Base-by-base conservation (phyloP, 768 basidiomycete genomes). In the Trichaptum fuscoviolaceum region DNA sequence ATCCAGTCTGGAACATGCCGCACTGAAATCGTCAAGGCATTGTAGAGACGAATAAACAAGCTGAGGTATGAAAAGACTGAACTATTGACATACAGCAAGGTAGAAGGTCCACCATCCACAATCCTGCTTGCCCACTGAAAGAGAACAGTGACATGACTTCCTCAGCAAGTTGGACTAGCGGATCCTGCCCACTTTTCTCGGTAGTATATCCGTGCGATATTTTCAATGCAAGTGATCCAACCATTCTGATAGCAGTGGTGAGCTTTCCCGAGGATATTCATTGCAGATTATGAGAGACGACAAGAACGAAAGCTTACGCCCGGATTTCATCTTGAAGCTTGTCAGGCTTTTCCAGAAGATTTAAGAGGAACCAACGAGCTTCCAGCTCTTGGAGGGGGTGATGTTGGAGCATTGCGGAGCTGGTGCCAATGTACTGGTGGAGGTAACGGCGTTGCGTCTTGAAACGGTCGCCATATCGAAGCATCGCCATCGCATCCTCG, bases 1-100 rank as follows among this genome's bases (percentile, higher is more conserved):
- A 71, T 62, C 70, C 70, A 71, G 5, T 30, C 64, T 7, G 70
- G 70, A 42, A 74, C 25, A 0, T 64, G 27, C 20, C 52, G 64
- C n/a, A 73, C 75, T 75, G 7, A 60, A 20, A 60, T 25, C 3
- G 10, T 61, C 12, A 17, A 34, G 18, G 15, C 12, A 17, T 15
- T 61, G 25, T 5, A 15, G 42, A 52, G 42, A 52, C 15, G 2
- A 12, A 52, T 52, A 52, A 52, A 15, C 15, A 52, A 3, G 12
- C 15, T 3, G 12, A 5, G 12, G 42, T 6, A 20, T 20, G 42
- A 20, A 52, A 52, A 52, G 42, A 12, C 20, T 52, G 42, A 52
- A 12, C 15, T 4, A 52, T 12, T 52, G 42, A 52, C 42, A 6
- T 52, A 52, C 42, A 52, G 20, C 5, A 52, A 52, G 42, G 42